Conservation (phyloP, 176 grass and related monocot species). For the Lolium multiflorum region DNA sequence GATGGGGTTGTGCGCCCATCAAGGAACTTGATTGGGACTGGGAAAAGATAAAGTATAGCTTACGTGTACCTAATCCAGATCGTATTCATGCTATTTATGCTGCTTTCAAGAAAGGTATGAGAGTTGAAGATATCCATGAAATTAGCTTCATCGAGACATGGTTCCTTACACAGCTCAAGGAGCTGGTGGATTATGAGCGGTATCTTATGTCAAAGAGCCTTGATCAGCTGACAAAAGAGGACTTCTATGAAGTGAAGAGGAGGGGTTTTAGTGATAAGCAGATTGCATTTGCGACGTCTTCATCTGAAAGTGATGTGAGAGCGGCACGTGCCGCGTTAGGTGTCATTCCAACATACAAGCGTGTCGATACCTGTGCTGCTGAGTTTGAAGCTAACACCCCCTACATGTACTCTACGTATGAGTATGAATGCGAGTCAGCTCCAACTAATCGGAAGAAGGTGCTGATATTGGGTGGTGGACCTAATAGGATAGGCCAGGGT, state of each 20-base stretch:
- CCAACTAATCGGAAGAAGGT: constrained; percentile 93
- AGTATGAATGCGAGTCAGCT: constrained; percentile 89
- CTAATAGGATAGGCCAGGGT: constrained; percentile 96
- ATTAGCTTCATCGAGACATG: constrained; percentile 95
- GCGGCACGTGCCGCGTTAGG: constrained; percentile 68
- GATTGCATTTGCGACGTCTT: constrained; percentile 86
- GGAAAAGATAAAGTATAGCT: constrained; percentile 93
- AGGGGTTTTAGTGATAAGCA: constrained; percentile 95
- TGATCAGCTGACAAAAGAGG: constrained; percentile 75
- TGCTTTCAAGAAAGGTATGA: constrained; percentile 96
- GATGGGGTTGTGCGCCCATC: constrained; percentile 90
- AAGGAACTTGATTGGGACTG: constrained; percentile 98
- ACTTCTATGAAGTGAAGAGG: constrained; percentile 90
- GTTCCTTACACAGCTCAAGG: constrained; percentile 88
- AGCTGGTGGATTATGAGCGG: constrained; percentile 81
- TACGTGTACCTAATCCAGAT: constrained; percentile 89
- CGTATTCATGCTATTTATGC: constrained; percentile 96
- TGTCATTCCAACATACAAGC: constrained; percentile 84
- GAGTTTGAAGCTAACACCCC: constrained; percentile 99
- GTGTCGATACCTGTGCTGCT: constrained; percentile 98
- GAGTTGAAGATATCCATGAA: constrained; percentile 81
- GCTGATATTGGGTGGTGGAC: constrained; percentile 96
- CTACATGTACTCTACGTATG: constrained; percentile 99
- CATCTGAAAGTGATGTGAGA: constrained; percentile 82
- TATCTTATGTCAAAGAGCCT: constrained; percentile 61